Evolutionary conservation across 352 stramenopile genomes (phyloP).

Genomic region (Stramenopiles sp.): DNA sequence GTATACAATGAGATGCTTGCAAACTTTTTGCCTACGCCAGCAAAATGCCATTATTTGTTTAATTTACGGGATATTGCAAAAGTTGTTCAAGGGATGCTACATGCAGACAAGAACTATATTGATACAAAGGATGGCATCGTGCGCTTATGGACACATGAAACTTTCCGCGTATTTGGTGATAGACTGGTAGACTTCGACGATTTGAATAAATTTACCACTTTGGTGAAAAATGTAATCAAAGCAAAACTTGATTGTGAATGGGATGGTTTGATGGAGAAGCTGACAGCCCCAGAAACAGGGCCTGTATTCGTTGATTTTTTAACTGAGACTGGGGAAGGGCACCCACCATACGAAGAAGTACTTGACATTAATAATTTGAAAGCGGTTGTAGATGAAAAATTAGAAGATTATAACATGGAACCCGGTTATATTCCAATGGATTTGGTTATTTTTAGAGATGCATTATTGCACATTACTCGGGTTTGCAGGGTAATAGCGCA

Average conservation of each 20-base stretch:
- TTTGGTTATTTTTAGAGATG: constrained; percentile 79
- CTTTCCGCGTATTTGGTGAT: constrained; percentile 76
- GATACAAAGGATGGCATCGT: constrained; percentile 39
- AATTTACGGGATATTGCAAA: constrained; percentile 79
- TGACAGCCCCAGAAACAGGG: constrained; percentile 51
- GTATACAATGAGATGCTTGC: constrained; percentile 69
- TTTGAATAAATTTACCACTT: constrained; percentile 60
- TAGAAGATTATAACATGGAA: constrained; percentile 62
- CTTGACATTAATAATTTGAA: constrained; percentile 56
- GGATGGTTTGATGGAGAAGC: constrained; percentile 66
- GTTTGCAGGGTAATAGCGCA: constrained; percentile 76
- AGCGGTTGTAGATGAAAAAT: constrained; percentile 58
- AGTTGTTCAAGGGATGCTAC: constrained; percentile 71
- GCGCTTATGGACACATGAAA: constrained; percentile 74
- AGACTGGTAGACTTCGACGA: constrained; percentile 68
- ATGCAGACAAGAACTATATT: constrained; percentile 49
- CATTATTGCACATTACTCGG: constrained; percentile 72
- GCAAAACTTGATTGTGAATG: constrained; percentile 58
- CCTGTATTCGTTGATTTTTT: constrained; percentile 72
- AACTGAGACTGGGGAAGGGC: constrained; percentile 38
- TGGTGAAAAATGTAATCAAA: constrained; percentile 38
- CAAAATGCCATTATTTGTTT: constrained; percentile 82
- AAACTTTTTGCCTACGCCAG: constrained; percentile 67
- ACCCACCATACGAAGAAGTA: constrained; percentile 72
- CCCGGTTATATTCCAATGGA: constrained; percentile 53